Conservation (phyloP, 2,329 filamentous ascomycete genomes). For the Fusarium sulawesiense region DNA sequence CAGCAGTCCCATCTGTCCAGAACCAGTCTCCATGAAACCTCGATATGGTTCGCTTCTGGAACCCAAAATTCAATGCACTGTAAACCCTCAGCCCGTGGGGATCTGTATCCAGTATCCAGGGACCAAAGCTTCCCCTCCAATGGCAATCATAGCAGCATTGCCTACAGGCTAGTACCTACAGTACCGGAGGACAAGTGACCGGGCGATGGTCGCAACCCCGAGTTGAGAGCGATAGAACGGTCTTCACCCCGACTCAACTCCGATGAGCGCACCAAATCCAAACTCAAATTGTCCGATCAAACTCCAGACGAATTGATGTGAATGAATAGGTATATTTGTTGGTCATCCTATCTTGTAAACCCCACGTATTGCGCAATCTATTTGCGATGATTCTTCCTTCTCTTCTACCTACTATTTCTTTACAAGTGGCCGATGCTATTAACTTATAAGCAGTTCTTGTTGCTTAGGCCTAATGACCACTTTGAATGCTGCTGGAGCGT, state of each 20-base stretch:
- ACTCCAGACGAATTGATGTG: slow-evolving; percentile 18
- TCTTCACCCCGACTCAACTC: slow-evolving; percentile 33
- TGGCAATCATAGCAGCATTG: neutral
- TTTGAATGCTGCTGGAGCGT: neutral
- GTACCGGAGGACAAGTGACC: slow-evolving; percentile 9
- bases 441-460: neutral
- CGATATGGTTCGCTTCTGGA: slow-evolving; percentile 23
- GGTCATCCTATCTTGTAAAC: slow-evolving; percentile 32
- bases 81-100: slow-evolving; percentile 18
- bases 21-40: neutral
- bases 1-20: slow-evolving; percentile 1
- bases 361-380: slow-evolving; percentile 1
- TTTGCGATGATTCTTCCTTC: neutral
- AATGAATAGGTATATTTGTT: slow-evolving; percentile 13
- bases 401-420: neutral
- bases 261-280: slow-evolving; percentile 23
- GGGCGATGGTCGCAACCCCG: slow-evolving; percentile 29
- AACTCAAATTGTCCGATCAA: slow-evolving; percentile 30
- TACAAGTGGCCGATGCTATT: neutral
- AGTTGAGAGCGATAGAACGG: slow-evolving; percentile 15
- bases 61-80: neutral
- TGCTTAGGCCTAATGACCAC: neutral
- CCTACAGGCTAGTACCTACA: neutral
- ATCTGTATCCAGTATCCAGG: slow-evolving; percentile 14
- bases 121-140: slow-evolving; percentile 25